A percentile compares a stretch with the other conserved stretches of the same genome.
Evolutionary conservation across 495 filamentous ascomycete genomes (phyloP).

Genomic region (Rusavskia elegans): DNA sequence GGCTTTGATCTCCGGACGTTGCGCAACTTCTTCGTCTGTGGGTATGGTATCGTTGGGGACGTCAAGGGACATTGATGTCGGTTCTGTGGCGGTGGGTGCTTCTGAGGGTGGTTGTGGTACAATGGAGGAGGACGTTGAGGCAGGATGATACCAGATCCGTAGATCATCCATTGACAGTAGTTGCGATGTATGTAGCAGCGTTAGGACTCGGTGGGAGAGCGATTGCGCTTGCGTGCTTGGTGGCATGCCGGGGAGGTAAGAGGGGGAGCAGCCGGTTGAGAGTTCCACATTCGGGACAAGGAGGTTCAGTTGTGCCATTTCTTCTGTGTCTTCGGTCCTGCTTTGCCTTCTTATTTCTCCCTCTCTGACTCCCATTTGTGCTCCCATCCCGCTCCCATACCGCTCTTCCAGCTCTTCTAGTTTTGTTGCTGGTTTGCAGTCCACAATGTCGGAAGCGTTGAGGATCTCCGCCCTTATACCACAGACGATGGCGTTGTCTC

Average conservation of each 20-base stretch:
- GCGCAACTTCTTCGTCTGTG: constrained; percentile 1
- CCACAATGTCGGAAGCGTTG: constrained; percentile 49
- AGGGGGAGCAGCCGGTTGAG: constrained; percentile 71
- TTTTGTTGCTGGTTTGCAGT: constrained; percentile 25
- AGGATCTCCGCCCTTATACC: constrained; percentile 79
- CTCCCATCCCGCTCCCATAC: constrained; percentile 7
- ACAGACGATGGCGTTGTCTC: constrained; percentile 84
- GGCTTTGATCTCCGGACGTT: constrained; percentile 45
- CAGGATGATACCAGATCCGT: constrained; percentile 48
- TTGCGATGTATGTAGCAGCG: constrained; percentile 50
- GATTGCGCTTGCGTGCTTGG: constrained; percentile 71
- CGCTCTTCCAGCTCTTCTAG: constrained; percentile 1
- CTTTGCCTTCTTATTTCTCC: neutral
- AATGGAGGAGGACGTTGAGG: constrained; percentile 4
- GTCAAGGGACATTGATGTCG: constrained; percentile 1
- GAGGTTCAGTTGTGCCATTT: constrained; percentile 46
- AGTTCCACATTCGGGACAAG: constrained; percentile 89
- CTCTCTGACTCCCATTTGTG: constrained; percentile 15
- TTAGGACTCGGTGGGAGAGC: constrained; percentile 58
- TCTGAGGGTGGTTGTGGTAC: neutral
- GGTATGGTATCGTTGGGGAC: neutral
- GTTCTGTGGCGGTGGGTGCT: neutral
- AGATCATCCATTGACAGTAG: constrained; percentile 48
- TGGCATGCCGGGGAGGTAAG: constrained; percentile 67
- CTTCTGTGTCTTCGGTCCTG: constrained; percentile 33